Base-by-base conservation (phyloP, 2,329 filamentous ascomycete species). In the Neonectria coccinea region DNA sequence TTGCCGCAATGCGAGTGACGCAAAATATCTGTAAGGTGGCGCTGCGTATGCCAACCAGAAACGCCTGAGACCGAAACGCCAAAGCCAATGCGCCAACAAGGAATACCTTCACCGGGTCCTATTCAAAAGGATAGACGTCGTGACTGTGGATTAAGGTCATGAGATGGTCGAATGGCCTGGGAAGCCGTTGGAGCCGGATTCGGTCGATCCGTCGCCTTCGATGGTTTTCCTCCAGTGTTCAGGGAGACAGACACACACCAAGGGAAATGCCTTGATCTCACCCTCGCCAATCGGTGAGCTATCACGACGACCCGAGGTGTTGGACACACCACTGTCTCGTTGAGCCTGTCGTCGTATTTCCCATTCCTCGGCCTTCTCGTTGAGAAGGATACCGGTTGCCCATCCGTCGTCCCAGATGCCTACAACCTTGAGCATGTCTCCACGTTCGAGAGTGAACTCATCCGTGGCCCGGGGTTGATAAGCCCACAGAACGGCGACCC, bases 331-430 rank as follows among this genome's bases (percentile, higher is more conserved):
- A 74, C 95, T 98, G 79, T 99, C 96, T 66, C 96, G 89, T 76
- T 97, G 94, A 36, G 89, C 83, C 74, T 92, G 90, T 73, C 89
- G 88, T 68, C 91, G 87, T 47, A 87, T 86, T 72, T 97, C 92
- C 89, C 93, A 97, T 68, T 97, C 93, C 66, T 98, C 95, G 2
- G 94, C 94, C 59, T 89, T 87, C 73, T 97, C 92, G 58, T 91
- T 86, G 60, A 97, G 82, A 76, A 97, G 86, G 59, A 97, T 87
- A 73, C 96, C 96, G 1, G 96, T 99, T 11, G 96, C 96, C 96
- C 96, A 99, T 51, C 96, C 96, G 77, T 99, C 96, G 75, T 99
- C 96, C 96, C 96, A 99, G 70, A 99, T 99, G 67, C 96, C 96
- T 33, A 98, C 91, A 14, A 99, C 91, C 82, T 97, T 98, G 75